phyloP scores from a whole-genome alignment of 768 basidiomycete species.

The Cyathus striatus region DNA sequence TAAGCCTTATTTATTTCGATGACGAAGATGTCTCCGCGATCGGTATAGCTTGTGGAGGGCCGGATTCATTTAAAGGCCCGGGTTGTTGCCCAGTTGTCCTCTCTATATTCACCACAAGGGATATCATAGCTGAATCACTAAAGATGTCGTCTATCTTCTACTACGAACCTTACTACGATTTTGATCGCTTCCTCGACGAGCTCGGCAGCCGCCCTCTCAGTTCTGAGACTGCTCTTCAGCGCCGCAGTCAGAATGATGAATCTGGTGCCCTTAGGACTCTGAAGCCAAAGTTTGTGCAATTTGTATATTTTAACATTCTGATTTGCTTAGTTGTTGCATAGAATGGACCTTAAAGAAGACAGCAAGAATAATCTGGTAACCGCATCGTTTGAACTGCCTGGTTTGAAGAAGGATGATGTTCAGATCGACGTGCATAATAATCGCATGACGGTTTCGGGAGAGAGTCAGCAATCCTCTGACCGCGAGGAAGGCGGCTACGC shows the following conservation, averaged over 20 bases:
- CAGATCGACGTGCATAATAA: constrained; percentile 41
- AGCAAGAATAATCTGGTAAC: constrained; percentile 35
- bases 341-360: constrained; percentile 48
- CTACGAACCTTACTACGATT: constrained; percentile 38
- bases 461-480: constrained; percentile 23
- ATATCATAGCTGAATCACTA: no score
- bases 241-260: constrained; percentile 7
- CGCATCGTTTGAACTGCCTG: constrained; percentile 52
- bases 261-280: constrained; percentile 7
- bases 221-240: constrained; percentile 6
- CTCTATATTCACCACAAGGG: no score
- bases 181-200: constrained; percentile 38
- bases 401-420: constrained; percentile 43
- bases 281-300: constrained; percentile 13
- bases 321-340: constrained; percentile 2
- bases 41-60: no score
- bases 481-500: constrained; percentile 31
- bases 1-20: no score
- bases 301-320: neutral
- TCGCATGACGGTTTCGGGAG: constrained; percentile 42
- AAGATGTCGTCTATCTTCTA: constrained; percentile 22
- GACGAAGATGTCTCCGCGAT: no score
- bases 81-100: no score
- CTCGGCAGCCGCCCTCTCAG: constrained; percentile 13
- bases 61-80: no score